Evolutionary conservation across 2,329 filamentous ascomycete species (phyloP).

Genomic region (Colletotrichum sp.): DNA sequence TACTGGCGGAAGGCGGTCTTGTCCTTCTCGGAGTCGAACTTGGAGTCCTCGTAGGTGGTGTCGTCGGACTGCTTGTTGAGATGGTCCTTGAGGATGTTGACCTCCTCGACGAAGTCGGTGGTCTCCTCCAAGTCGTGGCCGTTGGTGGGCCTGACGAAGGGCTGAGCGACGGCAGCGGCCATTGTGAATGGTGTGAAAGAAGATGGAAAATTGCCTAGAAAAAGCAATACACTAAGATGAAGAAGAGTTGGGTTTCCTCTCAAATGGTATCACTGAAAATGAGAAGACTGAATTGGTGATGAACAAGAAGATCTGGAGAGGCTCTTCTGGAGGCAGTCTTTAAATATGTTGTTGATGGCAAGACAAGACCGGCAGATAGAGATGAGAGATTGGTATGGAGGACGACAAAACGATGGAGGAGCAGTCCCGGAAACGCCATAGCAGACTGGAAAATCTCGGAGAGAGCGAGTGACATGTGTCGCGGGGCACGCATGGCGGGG

Average conservation of each 20-base stretch:
- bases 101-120: slow-evolving; percentile 56
- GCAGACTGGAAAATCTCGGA: slow-evolving; percentile 3
- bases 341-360: slow-evolving; percentile 19
- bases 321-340: neutral
- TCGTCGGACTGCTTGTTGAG: slow-evolving; percentile 4
- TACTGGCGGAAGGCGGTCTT: slow-evolving; percentile 84
- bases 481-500: neutral
- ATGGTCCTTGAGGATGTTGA: slow-evolving; percentile 56
- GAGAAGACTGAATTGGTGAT: neutral
- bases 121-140: slow-evolving; percentile 46
- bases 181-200: neutral
- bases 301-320: neutral
- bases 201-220: neutral
- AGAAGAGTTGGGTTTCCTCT: neutral
- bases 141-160: slow-evolving; percentile 9
- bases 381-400: neutral
- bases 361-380: neutral
- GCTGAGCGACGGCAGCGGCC: slow-evolving; percentile 12
- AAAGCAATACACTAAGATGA: neutral
- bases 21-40: slow-evolving; percentile 78
- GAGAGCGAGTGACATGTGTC: neutral
- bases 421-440: neutral
- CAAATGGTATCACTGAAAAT: neutral
- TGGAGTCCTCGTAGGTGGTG: slow-evolving; percentile 51
- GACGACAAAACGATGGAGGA: neutral